Conservation (phyloP, 768 basidiomycete genomes). For the Fistulinella prunicolor region DNA sequence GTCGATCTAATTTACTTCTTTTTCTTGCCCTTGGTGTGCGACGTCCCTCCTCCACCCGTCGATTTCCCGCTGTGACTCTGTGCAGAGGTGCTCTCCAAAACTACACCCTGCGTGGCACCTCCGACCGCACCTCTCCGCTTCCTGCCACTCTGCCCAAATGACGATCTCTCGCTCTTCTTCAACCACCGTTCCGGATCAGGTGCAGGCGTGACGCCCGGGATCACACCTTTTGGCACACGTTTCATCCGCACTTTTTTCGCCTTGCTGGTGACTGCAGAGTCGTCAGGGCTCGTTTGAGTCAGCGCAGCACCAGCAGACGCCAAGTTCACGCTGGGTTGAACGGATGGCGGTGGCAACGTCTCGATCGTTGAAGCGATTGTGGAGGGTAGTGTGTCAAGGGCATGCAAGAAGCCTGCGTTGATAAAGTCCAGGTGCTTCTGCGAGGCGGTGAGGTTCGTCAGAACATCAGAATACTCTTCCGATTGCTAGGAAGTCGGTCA, state of each 20-base stretch:
- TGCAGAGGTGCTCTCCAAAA: slow-evolving; percentile 25
- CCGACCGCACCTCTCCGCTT: slow-evolving; percentile 50
- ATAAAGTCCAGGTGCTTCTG: slow-evolving; percentile 85
- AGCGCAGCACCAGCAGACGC: slow-evolving; percentile 23
- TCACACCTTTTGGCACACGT: slow-evolving; percentile 72
- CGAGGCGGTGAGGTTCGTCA: slow-evolving; percentile 80
- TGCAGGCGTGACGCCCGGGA: slow-evolving; percentile 74
- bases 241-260: slow-evolving; percentile 54
- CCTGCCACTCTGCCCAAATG: slow-evolving; percentile 47
- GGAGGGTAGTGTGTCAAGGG: slow-evolving; percentile 58
- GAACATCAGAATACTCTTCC: slow-evolving; percentile 84
- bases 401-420: slow-evolving; percentile 60
- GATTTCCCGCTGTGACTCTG: slow-evolving; percentile 34
- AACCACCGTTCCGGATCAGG: slow-evolving; percentile 88
- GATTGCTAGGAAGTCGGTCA: slow-evolving; percentile 51
- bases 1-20: slow-evolving; percentile 49
- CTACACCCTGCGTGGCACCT: slow-evolving; percentile 68
- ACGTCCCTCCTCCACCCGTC: slow-evolving; percentile 36
- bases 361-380: slow-evolving; percentile 54
- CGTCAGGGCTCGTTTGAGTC: slow-evolving; percentile 28
- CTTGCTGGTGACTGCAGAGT: slow-evolving; percentile 39
- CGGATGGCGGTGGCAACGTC: slow-evolving; percentile 56
- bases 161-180: slow-evolving; percentile 79
- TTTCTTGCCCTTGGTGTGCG: slow-evolving; percentile 59
- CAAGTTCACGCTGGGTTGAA: slow-evolving; percentile 31